Base-by-base conservation (phyloP, 2,329 filamentous ascomycete species). In the Tolypocladium endophyticum region DNA sequence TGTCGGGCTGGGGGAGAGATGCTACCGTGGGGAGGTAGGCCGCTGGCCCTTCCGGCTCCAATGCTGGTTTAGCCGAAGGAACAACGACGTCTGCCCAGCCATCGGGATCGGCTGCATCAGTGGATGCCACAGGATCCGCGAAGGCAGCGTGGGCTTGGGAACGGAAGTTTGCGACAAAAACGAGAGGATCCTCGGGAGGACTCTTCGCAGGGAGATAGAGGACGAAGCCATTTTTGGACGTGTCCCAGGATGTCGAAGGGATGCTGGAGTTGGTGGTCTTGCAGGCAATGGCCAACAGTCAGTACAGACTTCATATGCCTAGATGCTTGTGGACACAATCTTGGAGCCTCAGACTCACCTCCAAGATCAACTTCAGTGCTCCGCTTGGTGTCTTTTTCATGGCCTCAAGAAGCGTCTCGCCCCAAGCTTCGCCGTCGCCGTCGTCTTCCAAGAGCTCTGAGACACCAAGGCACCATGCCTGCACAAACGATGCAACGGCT, bases 1-100 rank as follows among this genome's bases (percentile, higher is more conserved):
- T 73, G 55, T 80, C 77, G 0, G 80, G 80, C 2, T 77, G 71
- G 4, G 76, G 73, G 14, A 82, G 66, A 0, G 70, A 70, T 4
- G 68, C 71, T 2, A 74, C 65, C 33, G 73, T 72, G 1, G 80
- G 78, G 3, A 83, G 66, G 56, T 72, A 71, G 11, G 18, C 20
- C 23, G 38, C 43, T 43, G n/a, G 18, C 9, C 36, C 54, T 39
- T 25, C 54, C n/a, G 35, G 55, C 55, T 30, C 50, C 50, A 53
- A 23, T 5, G 50, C 2, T 6, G 28, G 5, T n/a, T 35, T 7
- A n/a, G 50, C 11, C 23, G 30, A 14, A 20, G 28, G 12, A 20
- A 53, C 50, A 20, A 56, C 35, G 12, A 39, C 39, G 55, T 28
- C 28, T 28, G 41, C 30, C 39, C 16, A 52, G 55, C 69, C 23